A percentile compares a stretch with the other conserved stretches of the same genome.
phyloP scores from a whole-genome alignment of 345 rosid genomes.

The Rhodomyrtus tomentosa region DNA sequence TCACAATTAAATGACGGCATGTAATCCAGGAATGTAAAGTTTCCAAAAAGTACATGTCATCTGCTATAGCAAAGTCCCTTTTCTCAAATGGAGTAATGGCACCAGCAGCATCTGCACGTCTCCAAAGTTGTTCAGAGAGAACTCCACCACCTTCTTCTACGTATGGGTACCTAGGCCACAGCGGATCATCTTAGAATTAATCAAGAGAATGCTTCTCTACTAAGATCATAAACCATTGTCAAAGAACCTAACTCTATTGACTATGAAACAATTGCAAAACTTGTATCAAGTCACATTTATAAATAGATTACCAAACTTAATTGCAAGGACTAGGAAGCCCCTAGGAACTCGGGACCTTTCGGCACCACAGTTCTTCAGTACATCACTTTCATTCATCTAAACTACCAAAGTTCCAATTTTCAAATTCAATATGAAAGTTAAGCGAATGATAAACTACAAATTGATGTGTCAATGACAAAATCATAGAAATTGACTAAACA shows the following conservation, averaged over 20 bases:
- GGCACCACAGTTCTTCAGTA: background rate
- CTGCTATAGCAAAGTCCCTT: conserved; percentile 87
- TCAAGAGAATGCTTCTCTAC: background rate
- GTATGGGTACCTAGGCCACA: conserved; percentile 34
- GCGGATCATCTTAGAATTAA: background rate
- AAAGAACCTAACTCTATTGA: background rate
- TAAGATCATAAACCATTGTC: background rate
- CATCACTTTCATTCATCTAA: background rate
- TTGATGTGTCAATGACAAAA: background rate
- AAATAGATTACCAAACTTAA: background rate
- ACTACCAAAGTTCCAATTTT: background rate
- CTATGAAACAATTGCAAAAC: background rate
- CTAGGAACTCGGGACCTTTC: background rate
- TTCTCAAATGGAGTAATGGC: conserved; percentile 67
- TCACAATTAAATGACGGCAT: background rate
- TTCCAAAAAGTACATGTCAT: conserved; percentile 57
- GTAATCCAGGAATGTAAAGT: background rate
- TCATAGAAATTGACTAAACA: background rate
- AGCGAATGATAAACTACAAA: background rate
- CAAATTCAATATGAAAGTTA: background rate
- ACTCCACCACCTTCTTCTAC: conserved; percentile 40
- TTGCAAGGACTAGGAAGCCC: background rate
- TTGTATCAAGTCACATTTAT: background rate
- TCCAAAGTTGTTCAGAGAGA: conserved; percentile 79
- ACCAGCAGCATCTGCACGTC: conserved; percentile 79